Percentiles rank a stretch among this genome's conserved stretches.
phyloP scores from a whole-genome alignment of 768 basidiomycete genomes.

The Lentinula detonsa region DNA sequence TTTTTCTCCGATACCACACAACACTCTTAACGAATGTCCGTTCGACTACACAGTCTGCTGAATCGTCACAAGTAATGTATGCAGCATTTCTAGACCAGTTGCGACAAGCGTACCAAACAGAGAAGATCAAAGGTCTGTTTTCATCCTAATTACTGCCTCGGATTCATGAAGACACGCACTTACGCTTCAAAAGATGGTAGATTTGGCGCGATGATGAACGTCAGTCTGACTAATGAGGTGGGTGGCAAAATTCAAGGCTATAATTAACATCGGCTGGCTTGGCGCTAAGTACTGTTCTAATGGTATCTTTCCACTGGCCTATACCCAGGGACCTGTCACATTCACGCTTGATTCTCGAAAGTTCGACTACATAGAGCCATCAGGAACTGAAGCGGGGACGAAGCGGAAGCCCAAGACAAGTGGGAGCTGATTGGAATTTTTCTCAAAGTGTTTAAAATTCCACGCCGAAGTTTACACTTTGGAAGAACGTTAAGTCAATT shows the following conservation, averaged over 20 bases:
- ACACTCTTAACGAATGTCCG: not conserved
- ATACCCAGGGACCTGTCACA: constrained; percentile 70
- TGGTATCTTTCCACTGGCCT: not conserved
- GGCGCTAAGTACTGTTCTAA: not conserved
- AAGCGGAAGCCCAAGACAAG: not conserved
- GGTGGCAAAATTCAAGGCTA: constrained; percentile 11
- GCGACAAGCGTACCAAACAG: constrained; percentile 57
- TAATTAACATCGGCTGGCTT: not conserved
- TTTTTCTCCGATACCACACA: not conserved
- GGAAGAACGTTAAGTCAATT: not conserved
- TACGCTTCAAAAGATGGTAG: constrained; percentile 57
- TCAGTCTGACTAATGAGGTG: constrained; percentile 84
- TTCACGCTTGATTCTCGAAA: constrained; percentile 81
- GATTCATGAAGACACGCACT: constrained; percentile 3
- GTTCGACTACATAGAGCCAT: constrained; percentile 52
- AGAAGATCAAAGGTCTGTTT: constrained; percentile 69
- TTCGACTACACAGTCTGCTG: constrained; percentile 44
- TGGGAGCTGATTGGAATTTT: not conserved
- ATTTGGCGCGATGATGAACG: constrained; percentile 97
- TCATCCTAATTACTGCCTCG: not conserved
- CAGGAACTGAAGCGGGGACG: not conserved
- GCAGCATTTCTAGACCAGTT: constrained; percentile 65
- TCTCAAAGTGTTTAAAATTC: not conserved
- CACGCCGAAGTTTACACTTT: not conserved
- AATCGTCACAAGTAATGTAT: constrained; percentile 66